phyloP scores from a whole-genome alignment of 140 eudicot genomes.

The Flaveria floridana region DNA sequence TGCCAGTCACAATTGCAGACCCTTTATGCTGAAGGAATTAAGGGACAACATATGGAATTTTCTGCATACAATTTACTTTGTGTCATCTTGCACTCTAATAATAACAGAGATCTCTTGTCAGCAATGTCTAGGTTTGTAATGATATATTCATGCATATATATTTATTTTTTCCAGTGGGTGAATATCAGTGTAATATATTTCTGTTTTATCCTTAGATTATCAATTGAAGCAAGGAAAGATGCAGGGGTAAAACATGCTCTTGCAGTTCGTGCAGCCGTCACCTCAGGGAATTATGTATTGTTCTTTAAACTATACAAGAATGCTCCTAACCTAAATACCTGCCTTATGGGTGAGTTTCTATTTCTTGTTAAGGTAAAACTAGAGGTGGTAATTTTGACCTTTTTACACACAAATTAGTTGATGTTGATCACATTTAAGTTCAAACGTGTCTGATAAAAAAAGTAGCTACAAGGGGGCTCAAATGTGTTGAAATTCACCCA shows the following conservation, averaged over 20 bases:
- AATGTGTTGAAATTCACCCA: not conserved
- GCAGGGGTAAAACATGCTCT: conserved; percentile 88
- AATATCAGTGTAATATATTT: not conserved
- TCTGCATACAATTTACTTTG: conserved; percentile 85
- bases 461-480: not conserved
- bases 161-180: conserved; percentile 3
- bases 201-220: conserved; percentile 50
- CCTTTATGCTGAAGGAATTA: conserved; percentile 87
- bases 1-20: conserved; percentile 90
- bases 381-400: conserved; percentile 2
- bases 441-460: not conserved
- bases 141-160: not conserved
- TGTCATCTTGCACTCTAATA: conserved; percentile 83
- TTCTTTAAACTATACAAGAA: conserved; percentile 76
- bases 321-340: conserved; percentile 80
- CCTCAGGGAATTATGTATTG: conserved; percentile 74
- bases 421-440: not conserved
- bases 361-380: not conserved
- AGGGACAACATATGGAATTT: conserved; percentile 83
- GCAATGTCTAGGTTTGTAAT: conserved; percentile 83
- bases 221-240: conserved; percentile 65
- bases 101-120: conserved; percentile 81
- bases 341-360: conserved; percentile 74
- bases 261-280: conserved; percentile 84
- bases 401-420: not conserved